These are phyloP conservation scores for Nicotiana sylvestris DNA, from an alignment of 257 asterid genomes.

Conservation along the genomic window DNA sequence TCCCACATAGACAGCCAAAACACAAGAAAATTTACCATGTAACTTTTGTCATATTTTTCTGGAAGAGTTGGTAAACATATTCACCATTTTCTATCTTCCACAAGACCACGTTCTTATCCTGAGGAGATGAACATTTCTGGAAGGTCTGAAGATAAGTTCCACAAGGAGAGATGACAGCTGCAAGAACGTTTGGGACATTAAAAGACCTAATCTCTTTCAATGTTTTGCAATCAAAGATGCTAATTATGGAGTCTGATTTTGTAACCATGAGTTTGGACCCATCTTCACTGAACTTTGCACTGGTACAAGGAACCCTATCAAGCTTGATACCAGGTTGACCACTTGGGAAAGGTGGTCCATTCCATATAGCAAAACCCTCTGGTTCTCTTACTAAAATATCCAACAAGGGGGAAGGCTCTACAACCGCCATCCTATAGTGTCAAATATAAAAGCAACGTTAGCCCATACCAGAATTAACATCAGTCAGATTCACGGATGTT, in stretches of 20 bases:
- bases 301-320: constrained; percentile 50
- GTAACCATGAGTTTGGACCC: constrained; percentile 75
- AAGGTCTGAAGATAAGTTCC: constrained; percentile 88
- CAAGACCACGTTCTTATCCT: constrained; percentile 69
- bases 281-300: constrained; percentile 72
- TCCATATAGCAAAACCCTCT: constrained; percentile 71
- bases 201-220: constrained; percentile 58
- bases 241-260: constrained; percentile 50
- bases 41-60: constrained; percentile 79
- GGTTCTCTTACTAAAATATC: constrained; percentile 74
- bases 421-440: constrained; percentile 50
- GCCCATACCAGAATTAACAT: neutral
- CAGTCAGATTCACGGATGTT: neutral
- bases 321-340: constrained; percentile 69
- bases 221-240: constrained; percentile 50
- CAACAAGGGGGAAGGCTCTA: constrained; percentile 44
- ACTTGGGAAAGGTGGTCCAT: constrained; percentile 75
- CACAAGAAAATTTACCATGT: constrained; percentile 53
- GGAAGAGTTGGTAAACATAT: constrained; percentile 55
- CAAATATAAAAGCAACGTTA: neutral
- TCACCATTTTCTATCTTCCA: constrained; percentile 72
- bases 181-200: constrained; percentile 67
- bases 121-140: constrained; percentile 64
- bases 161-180: constrained; percentile 77
- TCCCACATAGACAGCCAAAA: neutral